Evolutionary conservation across 202 grass and related monocot genomes (phyloP).

Genomic region (Saccharum hybrid): DNA sequence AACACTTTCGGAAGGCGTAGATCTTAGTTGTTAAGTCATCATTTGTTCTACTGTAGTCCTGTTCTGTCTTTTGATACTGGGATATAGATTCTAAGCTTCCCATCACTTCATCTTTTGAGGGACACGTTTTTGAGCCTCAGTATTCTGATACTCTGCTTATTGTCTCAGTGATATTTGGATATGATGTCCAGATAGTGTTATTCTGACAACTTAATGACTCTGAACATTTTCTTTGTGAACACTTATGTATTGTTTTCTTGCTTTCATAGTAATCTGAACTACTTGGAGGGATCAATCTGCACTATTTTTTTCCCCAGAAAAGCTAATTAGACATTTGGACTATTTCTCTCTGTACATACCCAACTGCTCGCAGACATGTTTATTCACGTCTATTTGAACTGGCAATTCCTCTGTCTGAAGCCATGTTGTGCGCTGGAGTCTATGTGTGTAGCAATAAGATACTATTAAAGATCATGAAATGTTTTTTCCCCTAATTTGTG

Average conservation of each 20-base stretch:
- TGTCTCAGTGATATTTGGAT: neutral
- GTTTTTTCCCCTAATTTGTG: neutral
- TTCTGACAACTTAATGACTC: slow-evolving; percentile 10
- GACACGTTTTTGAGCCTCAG: neutral
- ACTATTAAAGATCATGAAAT: neutral
- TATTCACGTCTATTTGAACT: too few relatives aligned
- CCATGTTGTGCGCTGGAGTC: neutral
- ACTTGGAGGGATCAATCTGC: neutral
- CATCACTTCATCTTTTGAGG: neutral
- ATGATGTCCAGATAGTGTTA: neutral
- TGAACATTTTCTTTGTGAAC: neutral
- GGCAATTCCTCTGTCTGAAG: neutral
- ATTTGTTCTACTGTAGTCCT: neutral
- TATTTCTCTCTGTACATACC: neutral
- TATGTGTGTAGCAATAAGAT: neutral
- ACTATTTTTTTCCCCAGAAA: neutral
- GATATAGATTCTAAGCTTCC: neutral
- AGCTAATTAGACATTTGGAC: neutral
- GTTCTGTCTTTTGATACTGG: neutral
- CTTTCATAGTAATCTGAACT: neutral
- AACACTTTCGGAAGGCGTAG: neutral
- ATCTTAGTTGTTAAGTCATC: neutral
- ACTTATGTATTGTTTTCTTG: neutral
- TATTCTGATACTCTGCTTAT: slow-evolving; percentile 13
- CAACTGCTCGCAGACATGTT: neutral